Percentiles rank a stretch among this genome's conserved stretches.
Conservation (phyloP, 1,284 basidiomycete species). For the Porogramme epimiltina region DNA sequence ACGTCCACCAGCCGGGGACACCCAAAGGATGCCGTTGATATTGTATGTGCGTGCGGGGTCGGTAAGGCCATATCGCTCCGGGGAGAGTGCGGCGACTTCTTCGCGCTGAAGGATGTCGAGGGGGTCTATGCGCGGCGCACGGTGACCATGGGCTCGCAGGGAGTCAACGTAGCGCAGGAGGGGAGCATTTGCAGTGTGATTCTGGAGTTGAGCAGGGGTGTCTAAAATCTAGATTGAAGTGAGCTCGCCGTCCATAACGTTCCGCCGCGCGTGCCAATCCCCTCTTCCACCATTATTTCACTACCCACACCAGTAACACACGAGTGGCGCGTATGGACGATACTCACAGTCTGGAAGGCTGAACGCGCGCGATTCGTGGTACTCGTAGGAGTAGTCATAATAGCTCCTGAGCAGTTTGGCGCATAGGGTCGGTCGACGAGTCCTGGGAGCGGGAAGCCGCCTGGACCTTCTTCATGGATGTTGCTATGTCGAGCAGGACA, state of each 20-base stretch:
- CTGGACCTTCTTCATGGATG: too few species aligned
- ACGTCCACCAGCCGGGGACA: constrained; percentile 48
- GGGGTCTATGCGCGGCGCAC: constrained; percentile 84
- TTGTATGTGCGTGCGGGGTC: constrained; percentile 60
- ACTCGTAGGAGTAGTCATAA: constrained; percentile 85
- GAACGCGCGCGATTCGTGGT: constrained; percentile 66
- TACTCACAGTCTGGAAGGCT: constrained; percentile 78
- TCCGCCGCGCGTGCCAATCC: too few species aligned
- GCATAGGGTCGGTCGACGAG: constrained; percentile 18
- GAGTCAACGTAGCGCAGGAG: constrained; percentile 88
- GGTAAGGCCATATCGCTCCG: constrained; percentile 73
- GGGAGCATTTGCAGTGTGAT: constrained; percentile 75
- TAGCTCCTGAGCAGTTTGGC: constrained; percentile 40
- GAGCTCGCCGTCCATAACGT: too few species aligned
- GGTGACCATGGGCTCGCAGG: constrained; percentile 77
- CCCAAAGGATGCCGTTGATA: constrained; percentile 83
- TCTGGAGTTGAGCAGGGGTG: constrained; percentile 72
- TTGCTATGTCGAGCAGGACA: too few species aligned
- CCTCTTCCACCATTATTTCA: too few species aligned
- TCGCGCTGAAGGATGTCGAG: constrained; percentile 85
- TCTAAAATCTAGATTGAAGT: too few species aligned
- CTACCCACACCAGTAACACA: too few species aligned
- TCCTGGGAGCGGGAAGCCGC: constrained; percentile 13
- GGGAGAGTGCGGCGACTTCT: constrained; percentile 80
- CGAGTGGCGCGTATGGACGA: too few species aligned